phyloP scores from a whole-genome alignment of 2,329 filamentous ascomycete species.

The Aureobasidium namibiae region DNA sequence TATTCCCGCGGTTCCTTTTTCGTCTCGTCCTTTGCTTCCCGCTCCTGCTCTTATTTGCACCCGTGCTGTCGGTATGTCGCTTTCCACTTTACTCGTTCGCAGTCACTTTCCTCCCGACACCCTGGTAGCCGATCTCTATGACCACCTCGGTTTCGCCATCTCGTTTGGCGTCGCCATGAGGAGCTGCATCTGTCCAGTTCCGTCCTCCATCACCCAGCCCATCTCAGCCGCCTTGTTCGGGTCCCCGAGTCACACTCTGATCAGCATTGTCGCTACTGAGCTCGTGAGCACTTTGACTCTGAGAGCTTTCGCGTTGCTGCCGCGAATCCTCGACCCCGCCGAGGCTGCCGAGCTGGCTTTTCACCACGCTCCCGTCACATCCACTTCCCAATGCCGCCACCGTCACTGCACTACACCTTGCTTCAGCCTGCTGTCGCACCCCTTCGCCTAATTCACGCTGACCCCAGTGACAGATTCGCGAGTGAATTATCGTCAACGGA shows the following conservation, averaged over 20 bases:
- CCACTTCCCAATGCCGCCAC: slow-evolving; percentile 2
- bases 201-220: not conserved
- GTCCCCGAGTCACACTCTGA: not conserved
- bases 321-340: slow-evolving; percentile 8
- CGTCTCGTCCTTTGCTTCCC: slow-evolving; percentile 13
- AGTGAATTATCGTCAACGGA: slow-evolving; percentile 15
- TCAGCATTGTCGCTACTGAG: not conserved
- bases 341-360: slow-evolving; percentile 11
- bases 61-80: slow-evolving; percentile 12
- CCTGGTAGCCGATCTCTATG: slow-evolving; percentile 10
- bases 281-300: not conserved
- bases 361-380: not conserved
- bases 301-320: slow-evolving; percentile 10
- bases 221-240: not conserved
- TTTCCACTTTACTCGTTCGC: not conserved
- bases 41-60: not conserved
- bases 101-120: slow-evolving; percentile 4
- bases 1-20: slow-evolving; percentile 12
- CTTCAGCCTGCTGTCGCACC: slow-evolving; percentile 2
- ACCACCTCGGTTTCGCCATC: slow-evolving; percentile 8
- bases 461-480: slow-evolving; percentile 13
- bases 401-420: not conserved
- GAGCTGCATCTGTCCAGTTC: slow-evolving; percentile 1
- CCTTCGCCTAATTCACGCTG: slow-evolving; percentile 2
- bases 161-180: not conserved